Evolutionary conservation across 345 rosid species (phyloP).

Genomic region (Isatis tinctoria): DNA sequence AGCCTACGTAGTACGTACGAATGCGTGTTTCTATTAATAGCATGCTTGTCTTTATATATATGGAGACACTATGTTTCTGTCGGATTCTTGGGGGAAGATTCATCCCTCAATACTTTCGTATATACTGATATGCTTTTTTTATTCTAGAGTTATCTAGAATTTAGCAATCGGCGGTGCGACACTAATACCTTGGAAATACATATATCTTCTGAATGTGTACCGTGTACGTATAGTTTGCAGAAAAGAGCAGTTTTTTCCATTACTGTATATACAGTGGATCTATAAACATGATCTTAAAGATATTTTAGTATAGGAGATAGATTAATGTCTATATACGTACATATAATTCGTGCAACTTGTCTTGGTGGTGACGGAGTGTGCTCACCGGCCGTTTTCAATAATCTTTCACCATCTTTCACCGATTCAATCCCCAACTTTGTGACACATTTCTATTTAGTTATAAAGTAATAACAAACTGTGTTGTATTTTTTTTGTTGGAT

Average conservation of each 20-base stretch:
- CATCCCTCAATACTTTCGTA: not conserved
- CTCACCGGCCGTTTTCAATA: not conserved
- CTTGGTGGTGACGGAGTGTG: not conserved
- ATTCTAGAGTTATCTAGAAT: not conserved
- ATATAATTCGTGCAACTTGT: not conserved
- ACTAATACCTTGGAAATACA: slow-evolving; percentile 8
- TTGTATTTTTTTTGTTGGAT: not conserved
- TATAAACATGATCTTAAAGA: not conserved
- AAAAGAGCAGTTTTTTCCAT: not conserved
- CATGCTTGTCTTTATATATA: slow-evolving; percentile 2
- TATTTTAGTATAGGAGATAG: not conserved
- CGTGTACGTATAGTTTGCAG: not conserved
- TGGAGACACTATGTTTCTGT: slow-evolving; percentile 11
- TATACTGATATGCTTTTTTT: not conserved
- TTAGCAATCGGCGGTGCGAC: not conserved
- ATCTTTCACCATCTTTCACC: not conserved
- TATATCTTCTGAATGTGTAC: not conserved
- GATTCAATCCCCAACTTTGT: slow-evolving; percentile 7
- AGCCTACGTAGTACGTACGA: not conserved
- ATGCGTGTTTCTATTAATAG: not conserved
- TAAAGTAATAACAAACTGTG: not conserved
- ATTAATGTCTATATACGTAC: not conserved
- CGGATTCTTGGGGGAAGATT: not conserved
- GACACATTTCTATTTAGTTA: not conserved
- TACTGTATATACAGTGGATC: not conserved